Evolutionary conservation across 2,329 filamentous ascomycete species (phyloP), one percentile per base, ranked within the genome.

Genomic region (Sphaceloma murrayae): DNA sequence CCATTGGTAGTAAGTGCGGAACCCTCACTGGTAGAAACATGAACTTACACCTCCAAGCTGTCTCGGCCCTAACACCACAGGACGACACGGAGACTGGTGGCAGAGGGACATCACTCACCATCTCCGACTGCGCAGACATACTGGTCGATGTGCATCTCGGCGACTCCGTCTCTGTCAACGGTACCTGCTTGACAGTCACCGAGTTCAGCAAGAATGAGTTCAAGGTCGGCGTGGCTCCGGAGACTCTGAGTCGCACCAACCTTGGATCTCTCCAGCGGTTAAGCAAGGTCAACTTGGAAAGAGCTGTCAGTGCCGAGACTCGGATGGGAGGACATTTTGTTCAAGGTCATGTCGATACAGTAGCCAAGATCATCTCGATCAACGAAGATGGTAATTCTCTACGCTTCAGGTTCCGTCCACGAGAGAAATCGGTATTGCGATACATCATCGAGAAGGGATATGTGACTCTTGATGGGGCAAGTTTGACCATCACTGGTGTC

Each of bases 271-370:
- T 98, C 43, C 64, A 67, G 36, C 61, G 76, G 49, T 70, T 70
- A 31, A 82, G 79, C 49, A 70, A 68, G 16, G 88, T 96, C 52
- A 98, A 98, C 64, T 80, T 98, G 43, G 91, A 98, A 70, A 80
- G 91, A 11, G 89, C 91, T 3, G 88, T 98, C 44, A 82, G 83
- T 13, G 86, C 87, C 3, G 77, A 83, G 56, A 95, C 89, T 34
- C 85, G 91, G 45, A 96, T 98, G 86, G 91, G 93, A 34, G 91
- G 91, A 0, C 91, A 98, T 67, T 94, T 96, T 57, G 89, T 96
- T 22, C 93, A 98, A 67, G 91, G 91, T 30, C 91, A 98, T 63
- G 89, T 98, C 49, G 93, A 98, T 64, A 89, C 86, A 8, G 78
- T 82, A 29, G 91, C 89, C 0, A 75, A 74, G 32, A 83, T 98